These are phyloP conservation scores for Typha latifolia DNA, from an alignment of 176 grass and related monocot species.

Conservation along the genomic window DNA sequence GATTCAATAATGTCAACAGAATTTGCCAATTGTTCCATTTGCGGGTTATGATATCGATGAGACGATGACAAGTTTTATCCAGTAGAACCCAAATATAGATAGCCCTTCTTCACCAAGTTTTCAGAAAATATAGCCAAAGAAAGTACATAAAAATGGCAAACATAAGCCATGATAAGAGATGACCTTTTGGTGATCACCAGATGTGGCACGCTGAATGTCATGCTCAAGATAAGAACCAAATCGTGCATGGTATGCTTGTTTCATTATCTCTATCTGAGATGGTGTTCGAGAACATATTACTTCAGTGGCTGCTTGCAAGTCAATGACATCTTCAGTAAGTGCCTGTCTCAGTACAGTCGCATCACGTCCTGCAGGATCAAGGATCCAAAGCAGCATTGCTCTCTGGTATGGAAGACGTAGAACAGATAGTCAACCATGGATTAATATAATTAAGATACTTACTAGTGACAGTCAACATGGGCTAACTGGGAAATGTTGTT, in stretches of 20 bases:
- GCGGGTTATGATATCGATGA: too few species aligned
- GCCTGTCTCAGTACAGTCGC: slow-evolving; percentile 70
- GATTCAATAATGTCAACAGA: too few species aligned
- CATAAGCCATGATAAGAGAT: slow-evolving; percentile 8
- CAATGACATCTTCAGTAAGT: slow-evolving; percentile 43
- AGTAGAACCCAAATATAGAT: too few species aligned
- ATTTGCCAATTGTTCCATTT: too few species aligned
- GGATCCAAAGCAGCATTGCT: slow-evolving; percentile 87
- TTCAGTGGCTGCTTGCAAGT: slow-evolving; percentile 74
- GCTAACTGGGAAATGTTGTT: background rate
- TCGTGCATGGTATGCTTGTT: slow-evolving; percentile 70
- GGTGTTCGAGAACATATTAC: slow-evolving; percentile 98
- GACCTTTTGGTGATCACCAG: slow-evolving; percentile 92
- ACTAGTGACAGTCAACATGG: background rate
- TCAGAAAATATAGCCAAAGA: slow-evolving; percentile 5
- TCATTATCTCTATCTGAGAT: slow-evolving; percentile 86
- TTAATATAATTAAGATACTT: background rate
- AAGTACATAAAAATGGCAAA: slow-evolving; percentile 11
- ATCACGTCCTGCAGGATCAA: slow-evolving; percentile 92
- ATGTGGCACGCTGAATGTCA: slow-evolving; percentile 48
- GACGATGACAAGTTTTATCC: too few species aligned
- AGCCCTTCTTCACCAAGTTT: background rate
- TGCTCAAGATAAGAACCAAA: slow-evolving; percentile 73
- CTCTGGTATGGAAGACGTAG: slow-evolving; percentile 42
- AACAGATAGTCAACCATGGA: slow-evolving; percentile 7